These are phyloP conservation scores for Cladophialophora yegresii DNA, from an alignment of 2,329 filamentous ascomycete genomes.

Conservation along the genomic window DNA sequence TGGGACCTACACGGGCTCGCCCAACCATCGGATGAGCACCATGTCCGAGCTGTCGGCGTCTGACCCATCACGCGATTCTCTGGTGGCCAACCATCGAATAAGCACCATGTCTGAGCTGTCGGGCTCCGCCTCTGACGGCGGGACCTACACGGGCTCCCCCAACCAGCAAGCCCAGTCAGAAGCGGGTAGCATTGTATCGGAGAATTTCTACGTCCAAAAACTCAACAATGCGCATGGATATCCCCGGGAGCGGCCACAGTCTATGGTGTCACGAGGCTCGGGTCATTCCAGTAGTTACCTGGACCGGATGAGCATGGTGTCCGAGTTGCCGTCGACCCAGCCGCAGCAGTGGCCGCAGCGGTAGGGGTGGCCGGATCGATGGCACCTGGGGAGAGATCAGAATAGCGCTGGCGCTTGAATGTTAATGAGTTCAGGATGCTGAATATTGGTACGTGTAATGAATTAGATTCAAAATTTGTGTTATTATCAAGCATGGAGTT, in stretches of 20 bases:
- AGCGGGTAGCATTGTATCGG: conserved; percentile 15
- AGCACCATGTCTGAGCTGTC: conserved; percentile 5
- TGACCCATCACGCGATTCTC: conserved; percentile 6
- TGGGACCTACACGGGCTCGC: conserved; percentile 21
- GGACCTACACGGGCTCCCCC: conserved; percentile 22
- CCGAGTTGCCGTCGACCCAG: conserved; percentile 24
- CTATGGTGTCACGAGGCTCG: conserved; percentile 11
- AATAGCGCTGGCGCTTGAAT: background rate
- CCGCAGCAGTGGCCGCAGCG: background rate
- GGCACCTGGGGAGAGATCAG: background rate
- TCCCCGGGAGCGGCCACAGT: conserved; percentile 7
- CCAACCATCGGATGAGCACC: no score
- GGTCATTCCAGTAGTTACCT: conserved; percentile 2
- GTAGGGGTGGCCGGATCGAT: background rate
- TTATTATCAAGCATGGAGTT: conserved; percentile 1
- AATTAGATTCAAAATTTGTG: conserved; percentile 10
- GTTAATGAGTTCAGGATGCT: background rate
- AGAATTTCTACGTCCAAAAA: conserved; percentile 14
- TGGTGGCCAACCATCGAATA: conserved; percentile 17
- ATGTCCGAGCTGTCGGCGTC: no score
- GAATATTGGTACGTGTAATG: conserved; percentile 8
- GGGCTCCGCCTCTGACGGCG: conserved; percentile 8
- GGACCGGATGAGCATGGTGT: conserved; percentile 27
- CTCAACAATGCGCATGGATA: conserved; percentile 14
- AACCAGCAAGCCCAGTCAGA: conserved; percentile 26